phyloP scores from a whole-genome alignment of 192 early-diverging fungal genomes.

The Backusella sp. region DNA sequence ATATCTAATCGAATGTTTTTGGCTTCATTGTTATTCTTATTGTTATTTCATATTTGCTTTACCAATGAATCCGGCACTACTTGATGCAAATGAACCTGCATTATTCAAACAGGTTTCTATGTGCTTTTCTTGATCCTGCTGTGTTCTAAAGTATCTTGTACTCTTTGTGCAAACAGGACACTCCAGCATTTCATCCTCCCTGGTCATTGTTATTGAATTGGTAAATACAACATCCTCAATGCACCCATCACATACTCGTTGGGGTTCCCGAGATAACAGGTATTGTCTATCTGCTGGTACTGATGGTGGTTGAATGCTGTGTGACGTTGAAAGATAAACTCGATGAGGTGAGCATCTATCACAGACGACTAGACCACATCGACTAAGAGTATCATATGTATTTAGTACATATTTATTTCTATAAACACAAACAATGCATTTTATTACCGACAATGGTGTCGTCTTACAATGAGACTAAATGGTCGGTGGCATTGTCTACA shows the following conservation, averaged over 20 bases:
- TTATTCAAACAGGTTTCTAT: slow-evolving; percentile 57
- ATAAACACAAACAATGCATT: not conserved
- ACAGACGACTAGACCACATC: slow-evolving; percentile 27
- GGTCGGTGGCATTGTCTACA: slow-evolving; percentile 17
- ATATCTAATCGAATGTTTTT: not conserved
- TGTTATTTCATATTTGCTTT: slow-evolving; percentile 12
- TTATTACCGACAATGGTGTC: slow-evolving; percentile 23
- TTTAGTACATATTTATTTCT: not conserved
- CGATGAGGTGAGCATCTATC: slow-evolving; percentile 27
- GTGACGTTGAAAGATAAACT: slow-evolving; percentile 12
- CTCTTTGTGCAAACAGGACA: slow-evolving; percentile 66
- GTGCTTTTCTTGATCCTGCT: slow-evolving; percentile 59
- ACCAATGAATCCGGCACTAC: slow-evolving; percentile 28
- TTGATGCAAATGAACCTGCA: slow-evolving; percentile 13
- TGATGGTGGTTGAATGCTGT: slow-evolving; percentile 2
- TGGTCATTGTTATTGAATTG: not conserved
- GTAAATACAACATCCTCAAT: slow-evolving; percentile 8
- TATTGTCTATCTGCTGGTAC: slow-evolving; percentile 1
- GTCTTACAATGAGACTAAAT: slow-evolving; percentile 21
- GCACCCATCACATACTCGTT: slow-evolving; percentile 26
- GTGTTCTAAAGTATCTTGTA: slow-evolving; percentile 43
- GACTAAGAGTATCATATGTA: not conserved
- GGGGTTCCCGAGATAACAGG: slow-evolving; percentile 8
- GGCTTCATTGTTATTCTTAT: not conserved
- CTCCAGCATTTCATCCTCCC: slow-evolving; percentile 54